Evolutionary conservation across 441 rosid genomes (phyloP), one percentile per base, ranked within the genome.

Genomic region (Gossypium schwendimanii): DNA sequence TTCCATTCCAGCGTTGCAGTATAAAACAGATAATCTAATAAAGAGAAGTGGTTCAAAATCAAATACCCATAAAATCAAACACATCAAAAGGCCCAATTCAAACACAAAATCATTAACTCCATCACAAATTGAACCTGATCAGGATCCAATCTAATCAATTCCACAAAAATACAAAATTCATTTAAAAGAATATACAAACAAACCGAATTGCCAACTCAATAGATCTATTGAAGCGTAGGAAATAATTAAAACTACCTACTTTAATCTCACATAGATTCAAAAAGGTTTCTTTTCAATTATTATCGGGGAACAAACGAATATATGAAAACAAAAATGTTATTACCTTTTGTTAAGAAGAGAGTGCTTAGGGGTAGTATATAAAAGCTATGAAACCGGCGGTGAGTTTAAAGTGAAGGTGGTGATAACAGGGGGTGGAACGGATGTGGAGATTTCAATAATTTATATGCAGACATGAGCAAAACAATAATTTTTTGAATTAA

Each of bases 101-200:
- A 49, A 50, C 24, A 12, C 15, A 10, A 68, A 52, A 68, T 44
- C 1, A 14, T 28, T 15, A 67, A 49, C 21, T 67, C 23, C 8
- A 49, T 9, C 11, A 26, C 59, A 50, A 26, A 49, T 4, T 15
- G 24, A 67, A 49, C 7, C 45, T 67, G 44, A 50, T 28, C 44
- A 26, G 71, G 44, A 67, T n/a, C 44, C 71, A 26, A 66, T 24
- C 23, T 26, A 66, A 49, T 49, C 59, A 28, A 50, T 67, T 23
- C 55, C 41, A 24, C 14, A 17, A 62, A 62, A 14, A 28, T 0
- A 45, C 50, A 36, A 0, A 39, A 63, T 8, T 6, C 39, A 64
- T 11, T 20, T 10, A 11, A 10, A 44, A n/a, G 11, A 44, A 21
- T 21, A 3, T 9, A 14, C 4, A 14, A 65, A 44, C 7, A 52